Evolutionary conservation across 139 green algal genomes (phyloP).

Genomic region (Chlamydomonas asymmetrica): DNA sequence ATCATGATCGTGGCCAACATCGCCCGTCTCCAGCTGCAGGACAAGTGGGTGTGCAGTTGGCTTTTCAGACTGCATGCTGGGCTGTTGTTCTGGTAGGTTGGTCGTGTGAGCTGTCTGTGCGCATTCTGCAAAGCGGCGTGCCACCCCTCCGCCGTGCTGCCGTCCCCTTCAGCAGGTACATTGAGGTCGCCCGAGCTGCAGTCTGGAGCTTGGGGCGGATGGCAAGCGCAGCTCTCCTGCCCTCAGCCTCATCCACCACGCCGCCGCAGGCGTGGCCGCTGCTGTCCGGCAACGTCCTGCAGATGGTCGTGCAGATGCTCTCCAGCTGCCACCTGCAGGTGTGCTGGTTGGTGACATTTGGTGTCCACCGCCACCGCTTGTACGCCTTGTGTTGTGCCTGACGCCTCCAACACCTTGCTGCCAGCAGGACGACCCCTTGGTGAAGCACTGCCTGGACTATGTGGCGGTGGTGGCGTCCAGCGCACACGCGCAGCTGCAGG

Average conservation of each 20-base stretch:
- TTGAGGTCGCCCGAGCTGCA: conserved; percentile 40
- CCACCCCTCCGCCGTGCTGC: conserved; percentile 5
- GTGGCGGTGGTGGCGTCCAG: conserved; percentile 31
- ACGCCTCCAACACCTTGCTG: not conserved
- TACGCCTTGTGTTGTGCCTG: not conserved
- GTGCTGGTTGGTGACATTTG: no score
- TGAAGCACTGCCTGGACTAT: conserved; percentile 47
- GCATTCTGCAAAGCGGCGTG: no score
- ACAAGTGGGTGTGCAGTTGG: conserved; percentile 27
- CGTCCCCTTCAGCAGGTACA: conserved; percentile 24
- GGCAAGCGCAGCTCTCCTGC: not conserved
- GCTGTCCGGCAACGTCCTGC: conserved; percentile 28
- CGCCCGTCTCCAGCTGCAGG: conserved; percentile 40
- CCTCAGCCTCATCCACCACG: not conserved
- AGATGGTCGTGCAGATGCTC: conserved; percentile 38
- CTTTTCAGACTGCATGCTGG: no score
- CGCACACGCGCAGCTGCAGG: not conserved
- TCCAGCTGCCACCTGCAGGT: conserved; percentile 40
- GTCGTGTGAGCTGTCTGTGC: no score
- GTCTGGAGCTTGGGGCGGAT: conserved; percentile 38
- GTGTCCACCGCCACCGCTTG: no score
- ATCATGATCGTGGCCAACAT: conserved; percentile 34
- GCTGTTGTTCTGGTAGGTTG: not conserved
- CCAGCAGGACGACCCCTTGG: conserved; percentile 36
- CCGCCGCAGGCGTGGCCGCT: conserved; percentile 31